Conservation (phyloP, 2,329 filamentous ascomycete genomes). For the Calonectria multiphialidica region DNA sequence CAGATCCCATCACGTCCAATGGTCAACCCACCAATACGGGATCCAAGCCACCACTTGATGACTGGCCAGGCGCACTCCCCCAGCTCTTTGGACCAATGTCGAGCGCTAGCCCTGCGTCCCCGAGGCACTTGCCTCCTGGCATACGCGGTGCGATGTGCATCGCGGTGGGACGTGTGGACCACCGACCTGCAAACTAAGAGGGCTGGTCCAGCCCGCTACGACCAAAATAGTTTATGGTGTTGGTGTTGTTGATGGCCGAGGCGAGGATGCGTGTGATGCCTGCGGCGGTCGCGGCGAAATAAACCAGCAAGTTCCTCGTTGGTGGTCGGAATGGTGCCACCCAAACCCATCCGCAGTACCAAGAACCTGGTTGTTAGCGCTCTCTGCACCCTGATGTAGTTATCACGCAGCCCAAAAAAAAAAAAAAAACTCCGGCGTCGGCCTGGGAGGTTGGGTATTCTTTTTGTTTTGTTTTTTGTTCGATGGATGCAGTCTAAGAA, state of each 20-base stretch:
- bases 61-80: background rate
- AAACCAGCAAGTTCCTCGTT: background rate
- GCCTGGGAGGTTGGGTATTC: background rate
- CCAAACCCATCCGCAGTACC: background rate
- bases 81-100: background rate
- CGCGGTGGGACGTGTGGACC: constrained; percentile 12
- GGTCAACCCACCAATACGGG: constrained; percentile 10
- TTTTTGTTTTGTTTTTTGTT: background rate
- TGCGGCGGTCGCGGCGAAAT: constrained; percentile 9
- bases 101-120: background rate
- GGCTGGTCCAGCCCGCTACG: constrained; percentile 3
- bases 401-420: too few species aligned
- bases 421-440: background rate
- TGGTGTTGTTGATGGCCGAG: constrained; percentile 3
- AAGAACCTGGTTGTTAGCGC: background rate
- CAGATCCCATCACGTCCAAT: constrained; percentile 14
- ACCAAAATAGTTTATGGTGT: constrained; percentile 4
- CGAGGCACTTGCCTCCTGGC: background rate
- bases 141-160: constrained; percentile 3
- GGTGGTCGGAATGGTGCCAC: background rate
- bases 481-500: background rate
- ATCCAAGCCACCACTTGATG: constrained; percentile 13
- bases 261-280: background rate
- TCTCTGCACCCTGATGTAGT: background rate
- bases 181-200: constrained; percentile 19